Conservation (phyloP, 306 rosid genomes). For the Cicer pinnatifidum region DNA sequence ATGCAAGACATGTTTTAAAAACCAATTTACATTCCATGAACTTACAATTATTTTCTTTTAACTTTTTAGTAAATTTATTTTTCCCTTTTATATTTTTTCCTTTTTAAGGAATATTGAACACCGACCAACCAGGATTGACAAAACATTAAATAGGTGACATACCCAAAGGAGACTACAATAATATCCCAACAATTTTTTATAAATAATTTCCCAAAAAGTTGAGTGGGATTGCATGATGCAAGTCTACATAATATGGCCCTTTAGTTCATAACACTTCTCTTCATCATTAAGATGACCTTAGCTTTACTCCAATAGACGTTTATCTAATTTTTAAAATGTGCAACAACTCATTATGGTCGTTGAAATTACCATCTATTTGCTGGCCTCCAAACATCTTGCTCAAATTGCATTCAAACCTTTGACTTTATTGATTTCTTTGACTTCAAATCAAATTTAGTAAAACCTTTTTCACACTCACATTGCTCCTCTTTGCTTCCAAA, state of each 20-base stretch:
- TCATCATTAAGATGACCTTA: constrained; percentile 47
- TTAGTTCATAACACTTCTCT: constrained; percentile 40
- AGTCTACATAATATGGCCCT: neutral
- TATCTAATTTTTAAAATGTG: constrained; percentile 22
- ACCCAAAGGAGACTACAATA: constrained; percentile 32
- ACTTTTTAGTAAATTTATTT: neutral
- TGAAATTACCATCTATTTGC: constrained; percentile 36
- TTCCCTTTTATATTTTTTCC: neutral
- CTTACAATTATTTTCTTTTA: neutral
- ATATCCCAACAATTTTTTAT: constrained; percentile 38
- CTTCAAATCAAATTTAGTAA: constrained; percentile 31
- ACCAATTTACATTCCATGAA: neutral
- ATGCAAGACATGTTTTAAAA: neutral
- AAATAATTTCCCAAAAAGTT: constrained; percentile 41
- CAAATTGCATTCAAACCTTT: constrained; percentile 43
- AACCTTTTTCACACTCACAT: neutral
- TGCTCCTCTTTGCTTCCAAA: constrained; percentile 28
- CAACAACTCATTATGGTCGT: constrained; percentile 45
- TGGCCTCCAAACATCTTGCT: constrained; percentile 40
- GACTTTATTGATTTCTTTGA: constrained; percentile 44
- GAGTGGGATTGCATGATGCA: constrained; percentile 50
- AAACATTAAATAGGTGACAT: constrained; percentile 33
- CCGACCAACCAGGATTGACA: constrained; percentile 15
- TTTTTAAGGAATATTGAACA: constrained; percentile 13
- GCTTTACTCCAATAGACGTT: constrained; percentile 44